phyloP scores from a whole-genome alignment of 495 filamentous ascomycete genomes.

The Podospora pseudoanserina region DNA sequence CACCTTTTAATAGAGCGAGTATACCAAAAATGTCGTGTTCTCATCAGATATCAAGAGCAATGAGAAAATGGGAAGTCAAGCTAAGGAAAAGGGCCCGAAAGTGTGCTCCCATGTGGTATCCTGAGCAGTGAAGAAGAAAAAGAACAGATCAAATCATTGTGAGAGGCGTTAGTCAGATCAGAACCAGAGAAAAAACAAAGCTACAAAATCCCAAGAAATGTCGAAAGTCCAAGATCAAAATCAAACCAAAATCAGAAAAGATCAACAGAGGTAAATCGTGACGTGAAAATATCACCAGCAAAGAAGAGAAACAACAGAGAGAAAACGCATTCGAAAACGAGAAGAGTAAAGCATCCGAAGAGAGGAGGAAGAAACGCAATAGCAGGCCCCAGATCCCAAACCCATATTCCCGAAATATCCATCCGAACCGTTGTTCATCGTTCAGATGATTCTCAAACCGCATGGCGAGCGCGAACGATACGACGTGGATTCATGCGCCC shows the following conservation, averaged over 20 bases:
- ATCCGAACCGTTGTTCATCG: constrained; percentile 17
- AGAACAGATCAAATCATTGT: constrained; percentile 8
- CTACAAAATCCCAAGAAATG: constrained; percentile 21
- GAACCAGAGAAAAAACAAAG: constrained; percentile 31
- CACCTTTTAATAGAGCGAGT: background rate
- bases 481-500: constrained; percentile 10
- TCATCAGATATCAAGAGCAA: constrained; percentile 16
- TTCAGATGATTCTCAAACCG: constrained; percentile 19
- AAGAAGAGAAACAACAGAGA: constrained; percentile 15
- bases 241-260: constrained; percentile 10
- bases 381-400: constrained; percentile 23
- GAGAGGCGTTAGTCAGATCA: constrained; percentile 19
- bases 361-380: constrained; percentile 21
- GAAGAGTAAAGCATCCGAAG: constrained; percentile 21
- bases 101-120: constrained; percentile 28
- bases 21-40: constrained; percentile 25
- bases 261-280: constrained; percentile 18
- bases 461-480: constrained; percentile 18
- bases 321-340: constrained; percentile 13
- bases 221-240: constrained; percentile 19
- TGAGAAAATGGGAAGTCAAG: constrained; percentile 6
- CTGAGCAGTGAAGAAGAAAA: constrained; percentile 22
- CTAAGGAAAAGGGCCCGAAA: constrained; percentile 17
- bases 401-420: constrained; percentile 26
- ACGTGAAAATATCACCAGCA: constrained; percentile 25